Percentiles rank a stretch among this genome's conserved stretches.
phyloP scores from a whole-genome alignment of 768 basidiomycete species.

The Auriscalpium vulgare region DNA sequence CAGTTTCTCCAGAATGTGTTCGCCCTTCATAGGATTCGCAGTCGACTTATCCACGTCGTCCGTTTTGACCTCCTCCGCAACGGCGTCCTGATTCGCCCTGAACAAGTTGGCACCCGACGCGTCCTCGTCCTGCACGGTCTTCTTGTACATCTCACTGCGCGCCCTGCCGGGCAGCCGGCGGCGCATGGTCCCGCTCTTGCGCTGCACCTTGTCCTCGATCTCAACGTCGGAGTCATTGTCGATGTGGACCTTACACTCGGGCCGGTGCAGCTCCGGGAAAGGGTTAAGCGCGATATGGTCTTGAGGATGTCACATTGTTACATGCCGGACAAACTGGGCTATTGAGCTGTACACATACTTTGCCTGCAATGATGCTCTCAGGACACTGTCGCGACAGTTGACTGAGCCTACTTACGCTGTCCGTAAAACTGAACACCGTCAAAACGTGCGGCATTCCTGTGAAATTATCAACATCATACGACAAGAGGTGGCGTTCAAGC shows the following conservation, averaged over 20 bases:
- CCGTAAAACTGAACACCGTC: slow-evolving; percentile 62
- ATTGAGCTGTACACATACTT: slow-evolving; percentile 54
- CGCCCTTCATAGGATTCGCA: background rate
- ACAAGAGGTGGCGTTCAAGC: slow-evolving; percentile 10
- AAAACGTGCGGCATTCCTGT: slow-evolving; percentile 68
- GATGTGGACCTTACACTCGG: slow-evolving; percentile 16
- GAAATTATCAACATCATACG: background rate
- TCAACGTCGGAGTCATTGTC: slow-evolving; percentile 17
- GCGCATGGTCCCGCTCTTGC: background rate
- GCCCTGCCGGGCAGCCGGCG: background rate
- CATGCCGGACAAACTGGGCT: slow-evolving; percentile 48
- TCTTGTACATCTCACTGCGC: background rate
- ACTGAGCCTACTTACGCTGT: slow-evolving; percentile 32
- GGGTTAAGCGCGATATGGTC: slow-evolving; percentile 34
- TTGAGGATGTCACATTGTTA: slow-evolving; percentile 31
- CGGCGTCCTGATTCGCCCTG: slow-evolving; percentile 22
- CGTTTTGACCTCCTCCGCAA: slow-evolving; percentile 21
- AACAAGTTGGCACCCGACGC: slow-evolving; percentile 22
- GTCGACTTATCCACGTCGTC: slow-evolving; percentile 6
- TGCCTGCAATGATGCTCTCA: slow-evolving; percentile 29
- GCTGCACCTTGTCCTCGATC: background rate
- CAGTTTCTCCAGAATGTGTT: no score
- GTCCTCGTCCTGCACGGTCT: background rate
- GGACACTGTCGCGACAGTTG: no score
- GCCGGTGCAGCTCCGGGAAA: slow-evolving; percentile 37